Base-by-base conservation (phyloP, 192 early-diverging fungal genomes). In the Thamnidium elegans region DNA sequence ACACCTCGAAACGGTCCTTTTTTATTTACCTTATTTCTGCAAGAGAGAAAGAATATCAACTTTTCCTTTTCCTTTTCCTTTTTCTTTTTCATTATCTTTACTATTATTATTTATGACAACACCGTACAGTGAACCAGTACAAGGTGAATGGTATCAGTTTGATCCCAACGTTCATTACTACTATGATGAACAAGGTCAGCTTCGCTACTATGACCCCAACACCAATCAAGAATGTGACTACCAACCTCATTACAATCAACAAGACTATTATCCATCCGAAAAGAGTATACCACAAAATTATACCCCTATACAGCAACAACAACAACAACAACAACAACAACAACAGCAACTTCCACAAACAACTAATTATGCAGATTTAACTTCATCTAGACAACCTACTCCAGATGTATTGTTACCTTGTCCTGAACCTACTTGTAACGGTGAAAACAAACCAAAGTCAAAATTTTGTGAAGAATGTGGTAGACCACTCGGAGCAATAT, bases 381-480 rank as follows among this genome's bases (percentile, higher is more conserved):
- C 43, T 20, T n/a, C 30, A 47, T 62, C 61, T 50, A 51, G 61
- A 51, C 43, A 54, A 51, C n/a, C 47, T 17, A 43, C 52, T 1
- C 63, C 63, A 52, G 63, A 51, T 55, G 39, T 43, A 1, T 13
- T 30, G 3, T 1, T 74, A 50, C n/a, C 71, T 19, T 80, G 79
- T 50, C 69, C 77, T 39, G 66, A 73, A 50, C 55, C 77, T 17
- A 70, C 68, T 13, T 77, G 77, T 62, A 50, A 56, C 8, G 80
- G 78, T n/a, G 78, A 77, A 50, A 80, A 80, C 52, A 83, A 80
- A 50, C 46, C 67, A 5, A 69, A 64, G 7, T 75, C 78, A 51
- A 83, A 83, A 48, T 83, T 83, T 58, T 83, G 81, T 62, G 76
- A 71, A 23, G 81, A 83, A 43, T 83, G 81, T 59, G 81, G 81